Evolutionary conservation across 495 filamentous ascomycete species (phyloP).

Genomic region (Hypoxylon cercidicola): DNA sequence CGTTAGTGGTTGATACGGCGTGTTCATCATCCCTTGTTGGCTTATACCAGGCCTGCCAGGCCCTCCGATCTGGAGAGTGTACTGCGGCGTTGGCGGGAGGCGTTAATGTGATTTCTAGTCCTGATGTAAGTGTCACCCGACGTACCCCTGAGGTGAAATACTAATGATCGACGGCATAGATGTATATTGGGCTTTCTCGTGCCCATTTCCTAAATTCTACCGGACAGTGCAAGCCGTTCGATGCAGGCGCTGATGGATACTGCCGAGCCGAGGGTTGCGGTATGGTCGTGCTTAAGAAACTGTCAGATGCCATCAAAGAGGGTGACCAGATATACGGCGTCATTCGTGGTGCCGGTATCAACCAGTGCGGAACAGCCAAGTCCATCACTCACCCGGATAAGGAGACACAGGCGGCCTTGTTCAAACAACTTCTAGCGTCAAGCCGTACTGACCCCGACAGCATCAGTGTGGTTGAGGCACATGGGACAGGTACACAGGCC

Average conservation of each 20-base stretch:
- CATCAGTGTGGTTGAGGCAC: conserved; percentile 51
- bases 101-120: conserved; percentile 32
- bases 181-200: conserved; percentile 45
- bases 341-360: conserved; percentile 58
- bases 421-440: conserved; percentile 48
- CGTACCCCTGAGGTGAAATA: conserved; percentile 27
- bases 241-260: conserved; percentile 41
- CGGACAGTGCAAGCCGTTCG: conserved; percentile 42
- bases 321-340: conserved; percentile 61
- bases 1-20: conserved; percentile 63
- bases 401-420: conserved; percentile 55
- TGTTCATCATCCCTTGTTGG: conserved; percentile 62
- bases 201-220: conserved; percentile 50
- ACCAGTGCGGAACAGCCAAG: conserved; percentile 56
- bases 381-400: conserved; percentile 58
- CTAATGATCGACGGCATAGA: conserved; percentile 53
- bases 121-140: conserved; percentile 19
- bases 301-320: conserved; percentile 55
- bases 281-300: conserved; percentile 60
- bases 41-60: conserved; percentile 53
- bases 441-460: conserved; percentile 51
- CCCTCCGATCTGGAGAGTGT: conserved; percentile 53
- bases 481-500: conserved; percentile 60
- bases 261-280: conserved; percentile 59
- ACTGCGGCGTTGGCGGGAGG: conserved; percentile 54